Conservation (phyloP, 805 yeast genomes). For the Clavispora phyllophila region DNA sequence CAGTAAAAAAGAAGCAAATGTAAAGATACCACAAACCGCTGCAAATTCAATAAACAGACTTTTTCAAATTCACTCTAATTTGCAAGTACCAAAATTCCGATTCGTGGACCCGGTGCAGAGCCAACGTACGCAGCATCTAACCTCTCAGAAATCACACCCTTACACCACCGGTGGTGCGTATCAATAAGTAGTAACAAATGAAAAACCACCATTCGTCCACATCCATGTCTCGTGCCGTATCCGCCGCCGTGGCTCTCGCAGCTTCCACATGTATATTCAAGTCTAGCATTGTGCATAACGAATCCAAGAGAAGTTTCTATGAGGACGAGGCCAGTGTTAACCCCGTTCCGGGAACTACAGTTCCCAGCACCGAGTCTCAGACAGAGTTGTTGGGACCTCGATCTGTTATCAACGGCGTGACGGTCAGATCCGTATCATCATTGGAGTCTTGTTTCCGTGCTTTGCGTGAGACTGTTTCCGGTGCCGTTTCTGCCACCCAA, state of each 20-base stretch:
- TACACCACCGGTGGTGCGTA: constrained; percentile 1
- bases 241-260: constrained; percentile 2
- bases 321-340: constrained; percentile 43
- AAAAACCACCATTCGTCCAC: neutral
- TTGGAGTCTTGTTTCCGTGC: constrained; percentile 45
- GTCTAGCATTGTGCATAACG: constrained; percentile 8
- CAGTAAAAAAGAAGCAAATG: too few relatives aligned
- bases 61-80: too few relatives aligned
- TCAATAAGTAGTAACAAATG: neutral
- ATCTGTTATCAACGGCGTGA: constrained; percentile 48
- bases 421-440: constrained; percentile 46
- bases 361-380: constrained; percentile 40
- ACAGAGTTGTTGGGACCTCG: constrained; percentile 43
- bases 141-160: constrained; percentile 1
- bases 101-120: too few relatives aligned
- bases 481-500: constrained; percentile 21
- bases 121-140: too few relatives aligned
- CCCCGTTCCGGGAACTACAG: constrained; percentile 48
- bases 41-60: too few relatives aligned
- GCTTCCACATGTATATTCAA: neutral
- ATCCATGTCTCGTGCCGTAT: constrained; percentile 7
- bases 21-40: too few relatives aligned
- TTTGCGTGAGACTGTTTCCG: constrained; percentile 42
- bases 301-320: constrained; percentile 39
- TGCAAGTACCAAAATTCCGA: too few relatives aligned